A percentile compares a stretch with the other conserved stretches of the same genome.
These are phyloP conservation scores for Syzygium malaccense DNA, from an alignment of 441 rosid genomes.

Conservation along the genomic window DNA sequence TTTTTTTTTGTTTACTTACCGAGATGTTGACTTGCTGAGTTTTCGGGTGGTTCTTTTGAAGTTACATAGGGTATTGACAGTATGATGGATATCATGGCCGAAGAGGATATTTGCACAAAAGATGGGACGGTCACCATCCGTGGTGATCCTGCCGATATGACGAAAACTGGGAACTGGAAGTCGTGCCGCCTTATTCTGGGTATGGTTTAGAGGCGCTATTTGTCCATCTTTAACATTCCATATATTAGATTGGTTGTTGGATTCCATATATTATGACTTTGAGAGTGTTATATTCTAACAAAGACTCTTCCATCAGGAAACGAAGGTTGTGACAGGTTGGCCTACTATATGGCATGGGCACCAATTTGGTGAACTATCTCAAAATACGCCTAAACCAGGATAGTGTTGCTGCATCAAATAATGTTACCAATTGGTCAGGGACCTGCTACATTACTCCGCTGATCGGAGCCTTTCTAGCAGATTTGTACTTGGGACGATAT, in stretches of 20 bases:
- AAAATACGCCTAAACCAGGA: constrained; percentile 53
- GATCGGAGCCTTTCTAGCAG: constrained; percentile 87
- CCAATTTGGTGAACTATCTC: constrained; percentile 82
- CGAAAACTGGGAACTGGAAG: constrained; percentile 85
- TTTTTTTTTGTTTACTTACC: too few species aligned
- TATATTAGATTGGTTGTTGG: not conserved
- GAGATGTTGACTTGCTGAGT: not conserved
- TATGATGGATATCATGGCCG: constrained; percentile 33
- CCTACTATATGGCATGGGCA: constrained; percentile 97
- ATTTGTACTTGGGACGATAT: constrained; percentile 84
- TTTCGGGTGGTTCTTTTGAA: not conserved
- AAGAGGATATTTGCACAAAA: constrained; percentile 46
- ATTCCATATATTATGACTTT: not conserved
- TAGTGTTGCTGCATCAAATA: constrained; percentile 71
- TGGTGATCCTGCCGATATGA: constrained; percentile 62
- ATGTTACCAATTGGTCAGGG: constrained; percentile 89
- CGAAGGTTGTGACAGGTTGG: constrained; percentile 91
- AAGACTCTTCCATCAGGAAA: constrained; percentile 37
- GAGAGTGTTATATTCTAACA: not conserved
- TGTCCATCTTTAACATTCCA: not conserved
- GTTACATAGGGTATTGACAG: not conserved
- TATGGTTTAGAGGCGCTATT: constrained; percentile 8
- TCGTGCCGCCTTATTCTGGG: constrained; percentile 90
- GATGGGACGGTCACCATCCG: constrained; percentile 71
- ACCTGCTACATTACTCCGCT: constrained; percentile 86